Conservation (phyloP, 2,329 filamentous ascomycete genomes). For the Emericellopsis atlantica region DNA sequence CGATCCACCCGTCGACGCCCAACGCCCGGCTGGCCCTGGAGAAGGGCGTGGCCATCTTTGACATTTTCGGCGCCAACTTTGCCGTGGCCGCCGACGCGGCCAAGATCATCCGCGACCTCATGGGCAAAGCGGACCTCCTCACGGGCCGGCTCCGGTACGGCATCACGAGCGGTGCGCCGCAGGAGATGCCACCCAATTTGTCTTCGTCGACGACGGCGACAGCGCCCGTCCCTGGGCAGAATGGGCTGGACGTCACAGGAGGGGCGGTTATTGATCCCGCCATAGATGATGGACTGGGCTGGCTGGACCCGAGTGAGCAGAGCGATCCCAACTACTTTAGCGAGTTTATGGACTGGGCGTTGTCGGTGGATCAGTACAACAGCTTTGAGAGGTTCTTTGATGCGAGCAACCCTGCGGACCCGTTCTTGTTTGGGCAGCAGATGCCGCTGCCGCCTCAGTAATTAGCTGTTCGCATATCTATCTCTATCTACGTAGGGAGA, state of each 20-base stretch:
- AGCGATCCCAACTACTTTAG: conserved; percentile 5
- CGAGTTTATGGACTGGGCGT: conserved; percentile 14
- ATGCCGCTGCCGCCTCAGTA: no score
- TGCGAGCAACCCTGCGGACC: neutral
- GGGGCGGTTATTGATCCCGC: neutral
- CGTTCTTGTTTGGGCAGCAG: conserved; percentile 1
- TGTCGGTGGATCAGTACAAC: conserved; percentile 13
- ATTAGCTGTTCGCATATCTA: no score
- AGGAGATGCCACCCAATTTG: neutral
- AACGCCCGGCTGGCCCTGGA: conserved; percentile 14
- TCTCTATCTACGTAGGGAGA: no score
- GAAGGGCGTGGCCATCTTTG: conserved; percentile 22
- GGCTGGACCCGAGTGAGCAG: conserved; percentile 10
- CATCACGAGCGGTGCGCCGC: neutral
- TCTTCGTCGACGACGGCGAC: neutral
- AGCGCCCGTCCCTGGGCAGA: neutral
- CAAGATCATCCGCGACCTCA: conserved; percentile 18
- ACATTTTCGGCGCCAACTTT: conserved; percentile 22
- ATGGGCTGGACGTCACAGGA: conserved; percentile 1
- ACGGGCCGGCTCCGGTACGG: conserved; percentile 1
- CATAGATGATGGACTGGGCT: conserved; percentile 6
- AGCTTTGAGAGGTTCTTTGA: conserved; percentile 11
- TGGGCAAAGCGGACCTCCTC: conserved; percentile 9
- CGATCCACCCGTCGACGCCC: conserved; percentile 8
- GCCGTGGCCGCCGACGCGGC: conserved; percentile 24